phyloP scores from a whole-genome alignment of 441 rosid genomes.

The Croton setiger region DNA sequence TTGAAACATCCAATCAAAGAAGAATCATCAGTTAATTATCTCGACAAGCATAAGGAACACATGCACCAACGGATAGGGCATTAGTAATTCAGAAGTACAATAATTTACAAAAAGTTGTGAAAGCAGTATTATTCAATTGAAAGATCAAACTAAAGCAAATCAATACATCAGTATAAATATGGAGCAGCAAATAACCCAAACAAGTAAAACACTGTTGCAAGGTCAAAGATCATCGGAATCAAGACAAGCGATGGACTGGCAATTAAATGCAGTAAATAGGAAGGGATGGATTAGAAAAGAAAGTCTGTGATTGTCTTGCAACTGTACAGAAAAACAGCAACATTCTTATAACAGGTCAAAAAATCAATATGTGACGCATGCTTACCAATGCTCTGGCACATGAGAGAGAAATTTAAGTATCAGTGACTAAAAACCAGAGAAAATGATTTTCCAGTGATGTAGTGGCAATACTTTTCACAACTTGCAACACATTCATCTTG shows the following conservation, averaged over 20 bases:
- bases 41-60: not conserved
- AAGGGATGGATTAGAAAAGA: not conserved
- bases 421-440: slow-evolving; percentile 1
- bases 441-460: not conserved
- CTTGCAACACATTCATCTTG: not conserved
- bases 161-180: not conserved
- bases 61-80: not conserved
- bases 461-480: not conserved
- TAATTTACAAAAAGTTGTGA: not conserved
- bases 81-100: slow-evolving; percentile 3
- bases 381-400: not conserved
- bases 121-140: not conserved
- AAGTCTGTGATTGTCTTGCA: not conserved
- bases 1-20: not conserved
- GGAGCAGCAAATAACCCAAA: not conserved
- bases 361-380: slow-evolving; percentile 1
- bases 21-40: not conserved
- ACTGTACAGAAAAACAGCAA: not conserved
- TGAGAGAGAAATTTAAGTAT: not conserved
- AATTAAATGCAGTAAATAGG: not conserved
- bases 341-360: not conserved
- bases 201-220: not conserved
- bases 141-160: slow-evolving; percentile 4
- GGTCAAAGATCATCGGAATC: not conserved
- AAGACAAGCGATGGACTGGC: slow-evolving; percentile 1